phyloP scores from a whole-genome alignment of 345 rosid species.

The Brassica rapa region DNA sequence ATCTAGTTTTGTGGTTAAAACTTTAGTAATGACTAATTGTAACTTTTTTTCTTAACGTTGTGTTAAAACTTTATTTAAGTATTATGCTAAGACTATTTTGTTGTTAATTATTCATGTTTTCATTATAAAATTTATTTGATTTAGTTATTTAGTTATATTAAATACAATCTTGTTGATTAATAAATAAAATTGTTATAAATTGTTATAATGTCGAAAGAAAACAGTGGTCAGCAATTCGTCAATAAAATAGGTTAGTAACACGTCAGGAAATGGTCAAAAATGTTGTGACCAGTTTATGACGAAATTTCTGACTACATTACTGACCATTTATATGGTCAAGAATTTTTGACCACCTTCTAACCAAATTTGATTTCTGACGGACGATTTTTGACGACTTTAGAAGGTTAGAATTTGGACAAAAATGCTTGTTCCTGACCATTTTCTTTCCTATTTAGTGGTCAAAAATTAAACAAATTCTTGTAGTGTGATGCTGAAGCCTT shows the following conservation, averaged over 20 bases:
- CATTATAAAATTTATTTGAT: neutral
- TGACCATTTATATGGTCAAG: neutral
- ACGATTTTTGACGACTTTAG: neutral
- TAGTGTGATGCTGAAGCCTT: neutral
- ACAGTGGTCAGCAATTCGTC: neutral
- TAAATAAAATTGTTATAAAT: too few species aligned
- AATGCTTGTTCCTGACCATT: neutral
- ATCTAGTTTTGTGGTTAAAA: neutral
- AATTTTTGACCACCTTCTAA: neutral
- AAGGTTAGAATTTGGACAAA: neutral
- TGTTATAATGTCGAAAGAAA: neutral
- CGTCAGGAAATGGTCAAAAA: neutral
- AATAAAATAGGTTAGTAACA: neutral
- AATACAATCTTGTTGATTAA: neutral
- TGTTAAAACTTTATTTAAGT: too few species aligned
- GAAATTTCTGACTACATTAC: neutral
- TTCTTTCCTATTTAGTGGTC: neutral
- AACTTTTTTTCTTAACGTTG: too few species aligned
- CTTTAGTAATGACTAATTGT: neutral
- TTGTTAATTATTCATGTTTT: neutral
- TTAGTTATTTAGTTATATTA: neutral
- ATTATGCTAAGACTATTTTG: neutral
- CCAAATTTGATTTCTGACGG: neutral
- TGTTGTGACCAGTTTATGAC: neutral
- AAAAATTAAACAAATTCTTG: neutral